Base-by-base conservation (phyloP, 352 stramenopile genomes). In the Pythium rishiriense region DNA sequence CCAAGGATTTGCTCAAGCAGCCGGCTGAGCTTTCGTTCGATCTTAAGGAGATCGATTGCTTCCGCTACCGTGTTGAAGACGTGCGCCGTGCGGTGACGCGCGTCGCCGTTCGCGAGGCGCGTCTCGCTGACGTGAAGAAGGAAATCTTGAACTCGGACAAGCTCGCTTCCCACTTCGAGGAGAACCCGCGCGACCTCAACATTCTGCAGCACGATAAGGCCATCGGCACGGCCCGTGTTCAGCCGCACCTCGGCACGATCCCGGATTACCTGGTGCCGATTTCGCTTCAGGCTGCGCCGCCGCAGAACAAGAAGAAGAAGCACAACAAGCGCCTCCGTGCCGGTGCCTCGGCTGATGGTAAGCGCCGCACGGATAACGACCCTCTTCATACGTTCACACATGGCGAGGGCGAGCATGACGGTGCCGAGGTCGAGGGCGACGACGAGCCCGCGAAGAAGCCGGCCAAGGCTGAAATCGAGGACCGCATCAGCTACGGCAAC, bases 141-240 rank as follows among this genome's bases (percentile, higher is more conserved):
- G 97, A 99, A 73, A 98, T 99, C 63, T 70, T 99, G 2, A 99
- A 99, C 80, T 99, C 92, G 8, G 91, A 98, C 49, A 94, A 97
- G 63, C 80, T 99, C 1, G 83, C 96, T 68, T 86, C 81, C 58
- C 97, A 99, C 78, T 99, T 99, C 76, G 87, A 98, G 62, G 93
- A 97, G 37, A 99, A 99, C 73, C 97, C 97, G 28, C 88, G 93
- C 37, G 91, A 97, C 58, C 72, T 97, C 22, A 95, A 97, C 68
- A 83, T 97, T n/a, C 81, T 99, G 28, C 88, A 98, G 68, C 97
- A 99, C 70, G 97, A 99, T 83, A 96, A 97, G 71, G 81, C 94
- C 15, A 96, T 98, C 31, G 91, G 98, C 22, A 92, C 96, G 43
- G 91, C 92, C 24, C 91, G 85, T 55, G 87, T 99, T 39, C 96